Evolutionary conservation across 2,329 filamentous ascomycete genomes (phyloP).

Genomic region (Colletotrichum lupini): DNA sequence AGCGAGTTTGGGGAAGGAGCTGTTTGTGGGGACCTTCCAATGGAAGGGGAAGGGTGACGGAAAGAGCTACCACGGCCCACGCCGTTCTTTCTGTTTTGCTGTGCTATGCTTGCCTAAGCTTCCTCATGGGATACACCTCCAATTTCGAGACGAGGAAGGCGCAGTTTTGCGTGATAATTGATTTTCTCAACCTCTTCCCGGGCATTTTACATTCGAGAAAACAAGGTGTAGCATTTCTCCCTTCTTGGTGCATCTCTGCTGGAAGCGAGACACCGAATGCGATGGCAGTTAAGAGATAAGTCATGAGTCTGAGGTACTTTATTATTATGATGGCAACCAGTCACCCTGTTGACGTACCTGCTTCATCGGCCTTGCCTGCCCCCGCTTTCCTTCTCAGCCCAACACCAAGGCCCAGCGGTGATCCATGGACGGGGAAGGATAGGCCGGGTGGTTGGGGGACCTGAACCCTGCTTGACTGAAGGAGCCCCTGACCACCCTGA

Average conservation of each 20-base stretch:
- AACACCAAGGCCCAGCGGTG: constrained; percentile 10
- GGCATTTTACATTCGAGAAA: neutral
- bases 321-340: neutral
- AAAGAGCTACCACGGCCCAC: neutral
- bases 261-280: neutral
- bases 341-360: neutral
- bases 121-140: neutral
- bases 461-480: constrained; percentile 20
- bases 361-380: neutral
- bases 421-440: constrained; percentile 18
- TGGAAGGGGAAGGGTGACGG: neutral
- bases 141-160: neutral
- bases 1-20: neutral
- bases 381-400: neutral
- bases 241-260: neutral
- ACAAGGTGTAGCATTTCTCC: neutral
- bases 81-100: neutral
- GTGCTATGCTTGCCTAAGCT: neutral
- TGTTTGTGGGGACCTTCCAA: constrained; percentile 16
- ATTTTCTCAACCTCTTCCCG: neutral
- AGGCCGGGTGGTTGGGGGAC: constrained; percentile 16
- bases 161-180: neutral
- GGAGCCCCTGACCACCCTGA: constrained; percentile 17
- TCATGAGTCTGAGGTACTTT: neutral
- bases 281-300: neutral